Evolutionary conservation across 2,329 filamentous ascomycete species (phyloP).

Genomic region (Curvularia eragrostidis): DNA sequence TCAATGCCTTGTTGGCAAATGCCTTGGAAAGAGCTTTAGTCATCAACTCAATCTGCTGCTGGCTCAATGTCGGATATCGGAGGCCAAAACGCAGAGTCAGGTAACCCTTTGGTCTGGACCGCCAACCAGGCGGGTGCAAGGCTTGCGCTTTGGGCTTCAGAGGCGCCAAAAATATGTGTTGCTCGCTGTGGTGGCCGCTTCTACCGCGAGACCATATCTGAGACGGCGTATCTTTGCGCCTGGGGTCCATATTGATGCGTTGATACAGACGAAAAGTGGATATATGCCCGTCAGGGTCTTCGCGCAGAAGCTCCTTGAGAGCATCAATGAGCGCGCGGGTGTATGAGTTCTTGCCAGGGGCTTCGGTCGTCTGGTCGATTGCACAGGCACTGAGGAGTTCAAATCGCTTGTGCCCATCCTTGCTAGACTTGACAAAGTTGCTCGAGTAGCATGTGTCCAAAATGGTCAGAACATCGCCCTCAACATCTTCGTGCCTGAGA

Average conservation of each 20-base stretch:
- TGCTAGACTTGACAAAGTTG: slow-evolving; percentile 42
- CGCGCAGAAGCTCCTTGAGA: slow-evolving; percentile 29
- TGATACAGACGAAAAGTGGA: slow-evolving; percentile 41
- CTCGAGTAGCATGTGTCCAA: slow-evolving; percentile 50
- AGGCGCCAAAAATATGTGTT: slow-evolving; percentile 43
- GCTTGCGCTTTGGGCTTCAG: slow-evolving; percentile 25
- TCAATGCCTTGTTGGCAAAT: slow-evolving; percentile 34
- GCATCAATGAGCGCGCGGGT: slow-evolving; percentile 46
- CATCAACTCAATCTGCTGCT: slow-evolving; percentile 41
- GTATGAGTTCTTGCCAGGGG: slow-evolving; percentile 42
- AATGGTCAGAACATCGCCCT: slow-evolving; percentile 48
- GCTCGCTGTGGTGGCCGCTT: slow-evolving; percentile 29
- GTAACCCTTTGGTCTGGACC: slow-evolving; percentile 32
- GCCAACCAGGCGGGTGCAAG: slow-evolving; percentile 3
- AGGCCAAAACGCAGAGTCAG: slow-evolving; percentile 45
- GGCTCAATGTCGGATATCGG: slow-evolving; percentile 31
- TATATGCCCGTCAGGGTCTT: slow-evolving; percentile 35
- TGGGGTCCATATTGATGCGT: slow-evolving; percentile 33
- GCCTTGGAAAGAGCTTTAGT: slow-evolving; percentile 36
- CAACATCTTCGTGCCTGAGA: slow-evolving; percentile 36
- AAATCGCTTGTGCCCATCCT: slow-evolving; percentile 36
- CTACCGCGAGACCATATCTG: slow-evolving; percentile 34
- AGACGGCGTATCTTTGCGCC: slow-evolving; percentile 38
- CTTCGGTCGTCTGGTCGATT: slow-evolving; percentile 35
- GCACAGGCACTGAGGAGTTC: slow-evolving; percentile 44